Conservation (phyloP, 495 filamentous ascomycete genomes). For the Hypoxylon perforatum region DNA sequence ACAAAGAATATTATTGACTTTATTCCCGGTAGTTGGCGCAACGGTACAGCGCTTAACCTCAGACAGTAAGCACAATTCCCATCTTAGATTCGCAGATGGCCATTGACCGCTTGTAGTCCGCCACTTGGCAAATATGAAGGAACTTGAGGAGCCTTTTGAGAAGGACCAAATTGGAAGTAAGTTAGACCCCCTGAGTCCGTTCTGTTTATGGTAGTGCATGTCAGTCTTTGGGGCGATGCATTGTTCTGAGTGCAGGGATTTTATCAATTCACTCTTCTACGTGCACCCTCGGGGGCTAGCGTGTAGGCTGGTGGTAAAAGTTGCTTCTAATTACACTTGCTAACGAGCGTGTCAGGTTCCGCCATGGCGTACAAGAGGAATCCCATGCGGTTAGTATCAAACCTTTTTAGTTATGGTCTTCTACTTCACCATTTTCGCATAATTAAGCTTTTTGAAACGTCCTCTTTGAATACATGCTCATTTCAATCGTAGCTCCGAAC, state of each 20-base stretch:
- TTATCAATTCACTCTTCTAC: no score
- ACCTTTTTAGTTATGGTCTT: no score
- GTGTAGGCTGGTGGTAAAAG: no score
- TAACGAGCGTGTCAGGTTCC: slow-evolving; percentile 27
- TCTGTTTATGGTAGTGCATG: no score
- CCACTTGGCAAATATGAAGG: slow-evolving; percentile 72
- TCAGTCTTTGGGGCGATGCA: no score
- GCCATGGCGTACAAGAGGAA: slow-evolving; percentile 90
- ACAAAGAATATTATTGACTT: no score
- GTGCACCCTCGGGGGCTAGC: no score
- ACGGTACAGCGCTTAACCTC: slow-evolving; percentile 77
- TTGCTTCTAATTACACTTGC: background rate
- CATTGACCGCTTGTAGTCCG: slow-evolving; percentile 55
- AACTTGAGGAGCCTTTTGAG: slow-evolving; percentile 94
- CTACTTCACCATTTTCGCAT: no score
- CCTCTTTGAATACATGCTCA: background rate
- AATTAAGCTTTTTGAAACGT: no score
- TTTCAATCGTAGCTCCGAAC: background rate
- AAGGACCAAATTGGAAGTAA: slow-evolving; percentile 72
- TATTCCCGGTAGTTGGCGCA: slow-evolving; percentile 66
- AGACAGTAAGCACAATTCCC: slow-evolving; percentile 12
- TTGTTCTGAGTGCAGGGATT: no score
- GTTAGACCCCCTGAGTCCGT: background rate
- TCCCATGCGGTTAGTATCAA: slow-evolving; percentile 18
- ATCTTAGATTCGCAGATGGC: no score